Percentiles rank a stretch among this genome's conserved stretches.
phyloP scores from a whole-genome alignment of 2,329 filamentous ascomycete species.

The Thielaviopsis ethacetica region DNA sequence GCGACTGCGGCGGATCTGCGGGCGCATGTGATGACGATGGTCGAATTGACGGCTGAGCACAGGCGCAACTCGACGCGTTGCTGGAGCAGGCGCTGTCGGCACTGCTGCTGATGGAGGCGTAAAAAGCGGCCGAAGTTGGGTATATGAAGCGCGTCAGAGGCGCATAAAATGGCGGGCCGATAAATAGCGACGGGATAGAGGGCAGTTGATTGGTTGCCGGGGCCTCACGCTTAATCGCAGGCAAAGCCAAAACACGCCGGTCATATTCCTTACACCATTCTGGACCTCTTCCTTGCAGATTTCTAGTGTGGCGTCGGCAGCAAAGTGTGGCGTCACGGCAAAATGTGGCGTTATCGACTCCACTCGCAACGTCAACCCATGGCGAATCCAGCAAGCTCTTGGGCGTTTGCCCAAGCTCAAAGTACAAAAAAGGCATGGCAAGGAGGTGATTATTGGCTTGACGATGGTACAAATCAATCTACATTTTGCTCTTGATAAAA shows the following conservation, averaged over 20 bases:
- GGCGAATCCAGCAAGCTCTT: not conserved
- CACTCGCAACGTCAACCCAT: not conserved
- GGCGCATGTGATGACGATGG: not conserved
- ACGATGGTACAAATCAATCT: not conserved
- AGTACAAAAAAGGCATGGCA: constrained; percentile 1
- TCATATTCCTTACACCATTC: not conserved
- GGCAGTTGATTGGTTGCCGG: too few relatives aligned
- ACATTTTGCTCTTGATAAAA: not conserved
- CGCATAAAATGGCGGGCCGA: too few relatives aligned
- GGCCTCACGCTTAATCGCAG: not conserved
- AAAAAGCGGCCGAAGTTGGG: not conserved
- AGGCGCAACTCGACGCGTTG: not conserved
- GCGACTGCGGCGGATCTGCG: not conserved
- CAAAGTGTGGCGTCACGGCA: not conserved
- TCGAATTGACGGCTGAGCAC: not conserved
- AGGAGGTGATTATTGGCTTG: not conserved
- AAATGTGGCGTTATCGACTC: not conserved
- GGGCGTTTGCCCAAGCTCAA: not conserved
- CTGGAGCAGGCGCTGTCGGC: not conserved
- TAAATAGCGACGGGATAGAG: not conserved
- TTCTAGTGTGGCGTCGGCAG: not conserved
- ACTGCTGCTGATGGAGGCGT: not conserved
- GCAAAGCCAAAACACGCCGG: not conserved
- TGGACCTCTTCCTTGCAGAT: not conserved
- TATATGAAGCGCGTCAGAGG: not conserved